Conservation (phyloP, 495 filamentous ascomycete species). For the Cryomyces antarcticus region DNA sequence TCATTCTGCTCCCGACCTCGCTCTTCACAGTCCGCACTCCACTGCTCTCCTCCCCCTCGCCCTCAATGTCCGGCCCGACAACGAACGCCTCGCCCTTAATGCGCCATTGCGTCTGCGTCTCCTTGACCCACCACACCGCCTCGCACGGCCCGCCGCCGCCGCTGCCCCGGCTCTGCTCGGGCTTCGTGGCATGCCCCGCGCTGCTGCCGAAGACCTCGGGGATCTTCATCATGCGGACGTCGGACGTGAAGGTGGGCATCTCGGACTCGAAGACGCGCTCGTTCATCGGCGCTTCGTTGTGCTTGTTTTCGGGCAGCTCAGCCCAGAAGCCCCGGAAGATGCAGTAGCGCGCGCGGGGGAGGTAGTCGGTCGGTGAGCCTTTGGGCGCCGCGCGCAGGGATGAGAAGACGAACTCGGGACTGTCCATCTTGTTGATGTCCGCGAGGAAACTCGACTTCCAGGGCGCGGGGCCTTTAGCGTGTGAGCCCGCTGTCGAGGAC, state of each 20-base stretch:
- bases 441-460: conserved; percentile 50
- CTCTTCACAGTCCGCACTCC: conserved; percentile 27
- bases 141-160: conserved; percentile 55
- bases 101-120: conserved; percentile 62
- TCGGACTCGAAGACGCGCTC: conserved; percentile 50
- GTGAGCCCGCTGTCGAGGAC: conserved; percentile 10
- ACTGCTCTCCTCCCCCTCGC: conserved; percentile 20
- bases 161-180: conserved; percentile 23
- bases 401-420: conserved; percentile 50
- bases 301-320: conserved; percentile 42
- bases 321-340: conserved; percentile 75
- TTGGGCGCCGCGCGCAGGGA: conserved; percentile 32
- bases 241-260: conserved; percentile 64
- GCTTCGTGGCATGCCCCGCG: conserved; percentile 15
- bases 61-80: conserved; percentile 31
- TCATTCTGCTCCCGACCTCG: conserved; percentile 23
- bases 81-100: conserved; percentile 49
- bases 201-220: conserved; percentile 37
- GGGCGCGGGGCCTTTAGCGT: conserved; percentile 19
- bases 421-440: conserved; percentile 38
- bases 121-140: conserved; percentile 63
- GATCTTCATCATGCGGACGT: conserved; percentile 68
- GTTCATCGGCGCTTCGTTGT: conserved; percentile 46
- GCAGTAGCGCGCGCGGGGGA: conserved; percentile 41
- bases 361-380: conserved; percentile 13